Conservation (phyloP, 1,284 basidiomycete genomes). For the Ganoderma sp. region DNA sequence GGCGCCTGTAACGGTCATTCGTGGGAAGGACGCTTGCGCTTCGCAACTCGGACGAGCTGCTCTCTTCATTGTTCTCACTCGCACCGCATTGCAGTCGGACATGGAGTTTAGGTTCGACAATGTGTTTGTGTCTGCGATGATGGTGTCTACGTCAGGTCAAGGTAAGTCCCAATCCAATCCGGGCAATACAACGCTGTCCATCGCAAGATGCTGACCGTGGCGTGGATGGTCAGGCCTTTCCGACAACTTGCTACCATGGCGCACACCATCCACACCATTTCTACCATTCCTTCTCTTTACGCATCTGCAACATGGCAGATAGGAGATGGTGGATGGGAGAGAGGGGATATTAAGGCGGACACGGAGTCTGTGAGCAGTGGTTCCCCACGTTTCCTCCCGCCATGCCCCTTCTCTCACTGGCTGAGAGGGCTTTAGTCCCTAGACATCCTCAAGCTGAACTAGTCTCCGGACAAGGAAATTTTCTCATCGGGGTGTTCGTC, state of each 20-base stretch:
- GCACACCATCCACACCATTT: background rate
- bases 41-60: background rate
- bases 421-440: background rate
- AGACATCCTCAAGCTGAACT: background rate
- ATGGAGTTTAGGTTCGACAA: background rate
- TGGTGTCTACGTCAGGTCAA: background rate
- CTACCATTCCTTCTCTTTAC: background rate
- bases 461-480: background rate
- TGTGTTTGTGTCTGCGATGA: background rate
- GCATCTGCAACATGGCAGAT: background rate
- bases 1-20: background rate
- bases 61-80: background rate
- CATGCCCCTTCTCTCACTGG: conserved; percentile 1
- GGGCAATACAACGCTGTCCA: background rate
- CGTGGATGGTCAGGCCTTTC: background rate
- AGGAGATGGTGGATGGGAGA: background rate
- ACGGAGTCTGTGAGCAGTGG: too few species aligned
- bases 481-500: conserved; percentile 6
- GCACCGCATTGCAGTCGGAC: too few species aligned
- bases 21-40: background rate
- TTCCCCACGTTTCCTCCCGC: too few species aligned
- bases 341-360: background rate
- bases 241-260: background rate
- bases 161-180: background rate
- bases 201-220: background rate